phyloP scores from a whole-genome alignment of 164 flowering plant genomes.

The Dillenia turbinata region DNA sequence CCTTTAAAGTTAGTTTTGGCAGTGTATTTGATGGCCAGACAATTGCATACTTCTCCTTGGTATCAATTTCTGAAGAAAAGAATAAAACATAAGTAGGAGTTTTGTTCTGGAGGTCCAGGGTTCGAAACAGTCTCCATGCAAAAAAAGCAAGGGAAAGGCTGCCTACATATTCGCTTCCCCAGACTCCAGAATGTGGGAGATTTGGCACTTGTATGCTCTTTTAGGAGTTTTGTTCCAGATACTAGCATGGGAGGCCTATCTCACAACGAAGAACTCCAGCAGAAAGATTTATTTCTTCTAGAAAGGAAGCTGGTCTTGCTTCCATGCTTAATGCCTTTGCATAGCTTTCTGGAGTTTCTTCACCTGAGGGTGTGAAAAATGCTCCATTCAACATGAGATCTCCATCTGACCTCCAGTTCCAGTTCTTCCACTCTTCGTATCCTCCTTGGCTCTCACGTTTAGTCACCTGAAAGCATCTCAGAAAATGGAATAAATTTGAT shows the following conservation, averaged over 20 bases:
- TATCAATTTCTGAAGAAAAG: too few species aligned
- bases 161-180: too few species aligned
- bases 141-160: too few species aligned
- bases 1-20: too few species aligned
- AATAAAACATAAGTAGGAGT: too few species aligned
- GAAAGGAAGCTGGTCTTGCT: constrained; percentile 25
- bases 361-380: constrained; percentile 21
- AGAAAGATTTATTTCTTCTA: constrained; percentile 7
- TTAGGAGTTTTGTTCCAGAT: constrained; percentile 4
- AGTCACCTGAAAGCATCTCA: constrained; percentile 17
- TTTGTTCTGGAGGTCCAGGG: too few species aligned
- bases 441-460: constrained; percentile 10
- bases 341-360: constrained; percentile 18
- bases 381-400: constrained; percentile 33
- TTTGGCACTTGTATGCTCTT: too few species aligned
- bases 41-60: too few species aligned
- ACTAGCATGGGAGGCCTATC: constrained; percentile 15
- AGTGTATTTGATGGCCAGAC: too few species aligned
- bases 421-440: constrained; percentile 22
- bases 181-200: too few species aligned
- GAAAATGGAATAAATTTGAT: background rate
- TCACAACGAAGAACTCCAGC: constrained; percentile 23
- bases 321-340: constrained; percentile 29
- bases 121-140: too few species aligned
- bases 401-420: constrained; percentile 38